These are phyloP conservation scores for Aspergillus panamensis DNA, from an alignment of 495 filamentous ascomycete genomes.

Conservation along the genomic window DNA sequence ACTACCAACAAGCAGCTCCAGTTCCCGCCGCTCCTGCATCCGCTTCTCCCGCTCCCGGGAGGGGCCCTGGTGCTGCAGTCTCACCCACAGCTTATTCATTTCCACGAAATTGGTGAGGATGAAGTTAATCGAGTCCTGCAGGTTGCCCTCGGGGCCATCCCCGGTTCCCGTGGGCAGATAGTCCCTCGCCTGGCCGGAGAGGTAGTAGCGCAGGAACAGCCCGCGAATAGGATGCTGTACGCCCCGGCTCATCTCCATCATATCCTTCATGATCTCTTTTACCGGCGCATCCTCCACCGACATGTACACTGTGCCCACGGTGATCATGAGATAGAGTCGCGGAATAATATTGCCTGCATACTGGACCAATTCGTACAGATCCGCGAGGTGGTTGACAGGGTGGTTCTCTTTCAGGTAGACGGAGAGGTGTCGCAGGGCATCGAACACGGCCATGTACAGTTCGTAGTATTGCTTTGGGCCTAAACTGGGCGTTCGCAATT, in stretches of 20 bases:
- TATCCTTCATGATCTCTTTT: constrained; percentile 99
- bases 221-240: constrained; percentile 96
- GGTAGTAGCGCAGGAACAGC: constrained; percentile 91
- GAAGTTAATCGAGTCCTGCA: constrained; percentile 96
- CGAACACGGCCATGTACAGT: constrained; percentile 98
- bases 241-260: constrained; percentile 99
- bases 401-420: constrained; percentile 96
- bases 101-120: constrained; percentile 98
- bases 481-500: constrained; percentile 90
- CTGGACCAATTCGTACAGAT: constrained; percentile 97
- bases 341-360: constrained; percentile 99
- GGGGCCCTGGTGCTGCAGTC: constrained; percentile 94
- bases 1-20: constrained; percentile 92
- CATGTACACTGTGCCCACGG: constrained; percentile 98
- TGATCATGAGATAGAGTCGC: constrained; percentile 96
- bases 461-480: constrained; percentile 99
- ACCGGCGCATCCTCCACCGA: constrained; percentile 95
- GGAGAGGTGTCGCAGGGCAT: constrained; percentile 93
- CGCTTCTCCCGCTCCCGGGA: constrained; percentile 89
- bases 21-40: constrained; percentile 90
- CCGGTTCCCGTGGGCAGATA: constrained; percentile 74
- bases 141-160: constrained; percentile 90
- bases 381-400: constrained; percentile 94
- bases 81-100: constrained; percentile 99
- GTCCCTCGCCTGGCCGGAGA: constrained; percentile 90